phyloP scores from a whole-genome alignment of 352 stramenopile species.

The Phytophthora litchii region DNA sequence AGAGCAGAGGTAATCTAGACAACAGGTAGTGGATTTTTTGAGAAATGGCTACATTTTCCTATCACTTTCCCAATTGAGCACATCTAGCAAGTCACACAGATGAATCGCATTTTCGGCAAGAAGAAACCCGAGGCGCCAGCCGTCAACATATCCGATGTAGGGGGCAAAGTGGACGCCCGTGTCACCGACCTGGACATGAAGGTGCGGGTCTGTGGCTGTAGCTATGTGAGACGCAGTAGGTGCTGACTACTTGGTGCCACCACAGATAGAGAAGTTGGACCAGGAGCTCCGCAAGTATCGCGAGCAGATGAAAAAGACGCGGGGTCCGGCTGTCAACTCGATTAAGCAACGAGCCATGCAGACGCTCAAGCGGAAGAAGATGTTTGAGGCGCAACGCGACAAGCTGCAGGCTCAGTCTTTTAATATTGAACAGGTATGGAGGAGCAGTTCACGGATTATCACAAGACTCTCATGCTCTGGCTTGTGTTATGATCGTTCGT shows the following conservation, averaged over 20 bases:
- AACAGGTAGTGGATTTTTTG: conserved; percentile 19
- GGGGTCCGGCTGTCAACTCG: conserved; percentile 65
- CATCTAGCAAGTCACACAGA: conserved; percentile 21
- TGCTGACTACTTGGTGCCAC: conserved; percentile 5
- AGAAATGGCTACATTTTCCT: conserved; percentile 1
- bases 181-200: conserved; percentile 83
- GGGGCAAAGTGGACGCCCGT: conserved; percentile 72
- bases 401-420: conserved; percentile 84
- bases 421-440: conserved; percentile 84
- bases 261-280: conserved; percentile 80
- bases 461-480: conserved; percentile 3
- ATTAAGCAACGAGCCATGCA: conserved; percentile 88
- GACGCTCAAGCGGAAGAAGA: conserved; percentile 90
- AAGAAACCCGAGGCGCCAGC: conserved; percentile 76
- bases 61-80: too few relatives aligned
- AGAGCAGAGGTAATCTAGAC: too few relatives aligned
- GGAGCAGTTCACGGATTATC: not conserved
- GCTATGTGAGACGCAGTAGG: too few relatives aligned
- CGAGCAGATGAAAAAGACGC: conserved; percentile 83
- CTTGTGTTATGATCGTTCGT: not conserved
- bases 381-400: conserved; percentile 86
- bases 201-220: conserved; percentile 32
- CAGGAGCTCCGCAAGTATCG: conserved; percentile 85
- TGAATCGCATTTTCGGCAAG: conserved; percentile 89
- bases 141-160: conserved; percentile 85